Evolutionary conservation across 495 filamentous ascomycete genomes (phyloP), one percentile per base, ranked within the genome.

Genomic region (Aspergillus affinis): DNA sequence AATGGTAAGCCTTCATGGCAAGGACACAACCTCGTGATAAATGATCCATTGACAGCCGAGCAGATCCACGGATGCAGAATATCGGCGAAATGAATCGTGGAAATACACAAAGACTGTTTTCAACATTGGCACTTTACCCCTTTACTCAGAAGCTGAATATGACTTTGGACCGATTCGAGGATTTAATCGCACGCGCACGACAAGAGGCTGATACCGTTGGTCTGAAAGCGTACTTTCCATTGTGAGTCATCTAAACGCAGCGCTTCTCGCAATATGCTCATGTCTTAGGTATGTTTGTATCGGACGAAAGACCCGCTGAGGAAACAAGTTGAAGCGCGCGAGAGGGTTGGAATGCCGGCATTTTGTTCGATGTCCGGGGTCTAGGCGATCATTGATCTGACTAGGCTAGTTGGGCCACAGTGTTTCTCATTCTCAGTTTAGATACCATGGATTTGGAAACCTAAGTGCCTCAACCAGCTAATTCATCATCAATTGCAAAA

Each of bases 181-280:
- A 83, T 18, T 73, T 95, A 61, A 78, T 91, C 21, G 82, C 82
- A 41, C 81, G 84, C 61, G 88, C 90, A 26, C 82, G 84, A 56
- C 69, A 75, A 58, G 91, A 95, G 64, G 86, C 88, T 23, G 81
- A 81, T 41, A 84, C 88, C 57, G 79, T 74, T 48, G 78, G 77
- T 30, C 76, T 88, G 61, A 93, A 87, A 78, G 84, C 89, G 57
- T 92, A 92, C 69, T 91, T 91, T 60, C 89, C 88, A 47, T 69
- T 91, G 86, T 91, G 70, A 74, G 88, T 81, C 15, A 5, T 7
- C 41, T 23, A 51, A 12, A 13, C 48, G 12, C 18, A 54, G 9
- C 18, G 46, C 12, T 27, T 2, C 2, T 30, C 18, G 12, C 23
- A 15, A 45, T 26, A 29, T 48, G 23, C 70, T 73, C 58, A 72